Conservation (phyloP, 345 rosid genomes). For the Dipteronia sinensis region DNA sequence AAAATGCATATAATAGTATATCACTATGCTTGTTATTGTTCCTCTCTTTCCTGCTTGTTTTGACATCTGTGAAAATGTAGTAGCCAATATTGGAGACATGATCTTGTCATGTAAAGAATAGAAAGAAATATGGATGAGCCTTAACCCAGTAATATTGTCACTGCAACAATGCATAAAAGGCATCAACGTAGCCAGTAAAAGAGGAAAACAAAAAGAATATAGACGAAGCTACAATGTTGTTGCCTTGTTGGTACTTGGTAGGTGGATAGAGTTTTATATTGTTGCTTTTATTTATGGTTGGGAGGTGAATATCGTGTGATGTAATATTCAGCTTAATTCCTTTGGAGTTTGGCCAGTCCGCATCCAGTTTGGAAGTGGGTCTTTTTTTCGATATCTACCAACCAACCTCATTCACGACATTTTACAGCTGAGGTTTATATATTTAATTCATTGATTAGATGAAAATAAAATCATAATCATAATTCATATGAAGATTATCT, state of each 20-base stretch:
- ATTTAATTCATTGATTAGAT: no score
- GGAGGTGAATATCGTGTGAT: not conserved
- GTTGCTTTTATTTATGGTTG: not conserved
- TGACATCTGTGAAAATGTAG: not conserved
- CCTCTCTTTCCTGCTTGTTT: not conserved
- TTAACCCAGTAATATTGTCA: no score
- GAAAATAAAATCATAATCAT: no score
- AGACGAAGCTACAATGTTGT: not conserved
- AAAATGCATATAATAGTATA: not conserved
- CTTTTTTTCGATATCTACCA: not conserved
- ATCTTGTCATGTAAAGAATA: no score
- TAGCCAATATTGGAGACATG: not conserved
- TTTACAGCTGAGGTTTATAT: not conserved
- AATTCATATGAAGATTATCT: no score
- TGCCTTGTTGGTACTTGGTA: not conserved
- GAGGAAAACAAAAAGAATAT: not conserved
- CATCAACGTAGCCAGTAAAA: not conserved
- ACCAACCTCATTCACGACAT: no score
- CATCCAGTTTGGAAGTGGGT: not conserved
- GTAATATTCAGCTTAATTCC: not conserved
- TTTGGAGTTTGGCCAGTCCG: constrained; percentile 7
- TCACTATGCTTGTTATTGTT: not conserved
- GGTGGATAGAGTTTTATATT: not conserved
- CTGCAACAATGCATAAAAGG: no score
- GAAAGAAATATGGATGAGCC: no score